Evolutionary conservation across 495 filamentous ascomycete genomes (phyloP).

Genomic region (Articulospora tetracladia): DNA sequence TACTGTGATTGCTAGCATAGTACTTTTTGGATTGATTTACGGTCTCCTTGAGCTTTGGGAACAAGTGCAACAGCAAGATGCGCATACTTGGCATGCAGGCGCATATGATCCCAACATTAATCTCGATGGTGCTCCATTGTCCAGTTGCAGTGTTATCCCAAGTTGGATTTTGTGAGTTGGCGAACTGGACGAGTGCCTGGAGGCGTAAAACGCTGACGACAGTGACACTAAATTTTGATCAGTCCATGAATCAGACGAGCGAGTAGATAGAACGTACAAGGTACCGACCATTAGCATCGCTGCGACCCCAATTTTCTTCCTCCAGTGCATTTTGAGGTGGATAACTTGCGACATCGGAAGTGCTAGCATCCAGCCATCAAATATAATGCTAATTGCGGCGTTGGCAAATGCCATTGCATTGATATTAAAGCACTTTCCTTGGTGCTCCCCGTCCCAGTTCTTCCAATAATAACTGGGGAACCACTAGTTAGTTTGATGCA

Average conservation of each 20-base stretch:
- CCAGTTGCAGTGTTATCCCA: constrained; percentile 8
- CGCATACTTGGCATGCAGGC: constrained; percentile 27
- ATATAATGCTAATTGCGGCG: constrained; percentile 46
- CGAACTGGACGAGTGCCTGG: constrained; percentile 17
- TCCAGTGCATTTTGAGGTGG: constrained; percentile 35
- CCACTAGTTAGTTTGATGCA: too few species aligned
- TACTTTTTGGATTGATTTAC: neutral
- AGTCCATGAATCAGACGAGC: neutral
- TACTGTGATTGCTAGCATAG: neutral
- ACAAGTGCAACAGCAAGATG: constrained; percentile 6
- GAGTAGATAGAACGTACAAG: constrained; percentile 35
- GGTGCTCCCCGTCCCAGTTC: constrained; percentile 32
- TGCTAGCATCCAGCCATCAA: constrained; percentile 48
- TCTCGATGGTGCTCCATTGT: constrained; percentile 25
- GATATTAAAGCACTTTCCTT: constrained; percentile 42
- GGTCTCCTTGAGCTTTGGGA: constrained; percentile 11
- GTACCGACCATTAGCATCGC: constrained; percentile 52
- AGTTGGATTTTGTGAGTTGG: constrained; percentile 16
- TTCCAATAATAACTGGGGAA: constrained; percentile 31
- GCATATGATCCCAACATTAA: constrained; percentile 30
- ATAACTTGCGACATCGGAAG: constrained; percentile 45
- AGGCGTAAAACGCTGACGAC: constrained; percentile 26
- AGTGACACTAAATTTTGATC: constrained; percentile 19
- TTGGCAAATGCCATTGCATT: constrained; percentile 42
- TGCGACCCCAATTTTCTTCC: constrained; percentile 45